Evolutionary conservation across 2,329 filamentous ascomycete species (phyloP), one percentile per base, ranked within the genome.

Genomic region (Ophiocordyceps robertsii): DNA sequence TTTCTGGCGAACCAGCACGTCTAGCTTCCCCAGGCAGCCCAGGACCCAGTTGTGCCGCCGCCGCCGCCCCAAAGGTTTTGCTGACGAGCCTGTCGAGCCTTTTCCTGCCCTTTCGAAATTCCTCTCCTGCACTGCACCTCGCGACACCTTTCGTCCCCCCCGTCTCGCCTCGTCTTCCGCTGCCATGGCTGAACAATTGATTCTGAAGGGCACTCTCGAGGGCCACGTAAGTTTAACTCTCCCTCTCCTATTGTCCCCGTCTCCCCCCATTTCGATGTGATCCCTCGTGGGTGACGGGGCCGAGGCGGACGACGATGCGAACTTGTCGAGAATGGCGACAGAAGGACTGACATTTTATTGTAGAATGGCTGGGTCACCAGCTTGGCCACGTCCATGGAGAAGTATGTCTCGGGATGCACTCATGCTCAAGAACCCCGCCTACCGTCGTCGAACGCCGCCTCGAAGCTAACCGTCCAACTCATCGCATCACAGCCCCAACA

Each of bases 361-460:
- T 58, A 79, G 75, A 92, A 84, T 78, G 90, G 90, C 80, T 96
- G 90, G 90, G 90, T 96, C 75, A 96, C 90, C 72, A 88, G 80
- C 75, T 79, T 96, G 73, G 90, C 90, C 61, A 96, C 90, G 69
- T 95, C 90, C 61, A 84, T 95, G 74, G 90, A 96, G 84, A 95
- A 95, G 87, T 93, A 82, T 66, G 82, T 58, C 46, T 12, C 43
- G 31, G 12, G 4, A 14, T 17, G 16, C 45, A 19, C 17, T 36
- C 13, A n/a, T 14, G 32, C n/a, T 8, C 29, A 37, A 19, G 24
- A 32, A 11, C 19, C 11, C 13, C 14, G 13, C 39, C 36, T 29
- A n/a, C 37, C 40, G 16, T 33, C 32, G 31, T 43, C 42, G 39
- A 36, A 36, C 33, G 4, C 10, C 16, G 14, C 17, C 33, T 36